Conservation (phyloP, 176 grass and related monocot species). For the Pontederia paniculata region DNA sequence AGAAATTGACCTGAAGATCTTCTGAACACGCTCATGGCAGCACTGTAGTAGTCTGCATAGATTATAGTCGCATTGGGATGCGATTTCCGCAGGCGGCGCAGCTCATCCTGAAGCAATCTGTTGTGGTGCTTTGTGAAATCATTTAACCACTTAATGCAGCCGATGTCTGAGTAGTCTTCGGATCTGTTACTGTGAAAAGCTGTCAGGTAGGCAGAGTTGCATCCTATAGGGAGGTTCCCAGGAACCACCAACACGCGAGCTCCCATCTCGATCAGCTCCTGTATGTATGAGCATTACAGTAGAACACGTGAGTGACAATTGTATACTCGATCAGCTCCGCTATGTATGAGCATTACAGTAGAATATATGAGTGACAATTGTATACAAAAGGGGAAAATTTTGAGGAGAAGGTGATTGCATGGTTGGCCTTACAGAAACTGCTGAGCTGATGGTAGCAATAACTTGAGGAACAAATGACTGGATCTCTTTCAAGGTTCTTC, state of each 20-base stretch:
- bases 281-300: background rate
- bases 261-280: conserved; percentile 11
- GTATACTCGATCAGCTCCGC: conserved; percentile 3
- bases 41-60: conserved; percentile 1
- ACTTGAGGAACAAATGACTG: background rate
- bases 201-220: background rate
- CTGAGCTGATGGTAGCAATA: background rate
- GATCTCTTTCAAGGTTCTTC: background rate
- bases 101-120: background rate
- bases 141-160: conserved; percentile 1
- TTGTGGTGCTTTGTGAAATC: background rate
- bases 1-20: background rate
- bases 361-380: background rate
- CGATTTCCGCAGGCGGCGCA: background rate
- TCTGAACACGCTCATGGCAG: background rate
- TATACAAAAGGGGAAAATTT: background rate
- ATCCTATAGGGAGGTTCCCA: conserved; percentile 3
- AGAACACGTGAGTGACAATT: background rate
- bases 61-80: background rate
- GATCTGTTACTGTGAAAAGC: background rate
- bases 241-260: conserved; percentile 8
- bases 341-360: background rate
- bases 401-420: background rate
- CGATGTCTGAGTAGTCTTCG: background rate
- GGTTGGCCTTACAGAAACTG: background rate